These are phyloP conservation scores for Gastrolobium bilobum DNA, from an alignment of 306 rosid species.

Conservation along the genomic window DNA sequence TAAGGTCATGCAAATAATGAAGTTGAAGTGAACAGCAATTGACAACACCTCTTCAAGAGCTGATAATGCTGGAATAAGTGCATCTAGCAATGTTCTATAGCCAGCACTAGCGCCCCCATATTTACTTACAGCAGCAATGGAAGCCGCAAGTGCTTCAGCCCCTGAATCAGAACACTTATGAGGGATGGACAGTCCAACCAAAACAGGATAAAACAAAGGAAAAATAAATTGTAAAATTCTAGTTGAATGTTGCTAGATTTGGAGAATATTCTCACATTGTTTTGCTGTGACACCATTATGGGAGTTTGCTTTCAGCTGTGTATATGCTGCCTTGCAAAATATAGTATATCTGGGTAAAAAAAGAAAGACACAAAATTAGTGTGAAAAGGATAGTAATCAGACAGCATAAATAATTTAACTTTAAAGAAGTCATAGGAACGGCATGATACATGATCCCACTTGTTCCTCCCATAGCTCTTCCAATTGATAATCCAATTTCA, in stretches of 20 bases:
- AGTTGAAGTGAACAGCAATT: constrained; percentile 33
- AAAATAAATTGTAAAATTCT: background rate
- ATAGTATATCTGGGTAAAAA: constrained; percentile 67
- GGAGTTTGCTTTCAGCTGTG: constrained; percentile 70
- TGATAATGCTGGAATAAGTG: constrained; percentile 86
- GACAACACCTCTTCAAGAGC: constrained; percentile 78
- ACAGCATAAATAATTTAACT: constrained; percentile 35
- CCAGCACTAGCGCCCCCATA: constrained; percentile 98
- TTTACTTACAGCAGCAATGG: constrained; percentile 88
- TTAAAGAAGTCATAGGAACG: constrained; percentile 39
- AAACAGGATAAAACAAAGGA: constrained; percentile 2
- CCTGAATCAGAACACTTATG: constrained; percentile 65
- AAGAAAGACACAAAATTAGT: background rate
- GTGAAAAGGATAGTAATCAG: constrained; percentile 22
- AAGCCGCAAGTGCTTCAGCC: constrained; percentile 84
- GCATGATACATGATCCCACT: constrained; percentile 87
- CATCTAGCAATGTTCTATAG: constrained; percentile 90
- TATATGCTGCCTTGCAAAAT: constrained; percentile 82
- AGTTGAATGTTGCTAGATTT: constrained; percentile 34
- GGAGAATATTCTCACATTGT: constrained; percentile 70
- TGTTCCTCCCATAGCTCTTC: constrained; percentile 96
- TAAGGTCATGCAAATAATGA: constrained; percentile 38
- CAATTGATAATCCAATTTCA: constrained; percentile 84
- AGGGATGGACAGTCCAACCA: constrained; percentile 33
- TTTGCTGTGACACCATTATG: constrained; percentile 58